phyloP scores from a whole-genome alignment of 495 filamentous ascomycete genomes.

The Podospora sp. region DNA sequence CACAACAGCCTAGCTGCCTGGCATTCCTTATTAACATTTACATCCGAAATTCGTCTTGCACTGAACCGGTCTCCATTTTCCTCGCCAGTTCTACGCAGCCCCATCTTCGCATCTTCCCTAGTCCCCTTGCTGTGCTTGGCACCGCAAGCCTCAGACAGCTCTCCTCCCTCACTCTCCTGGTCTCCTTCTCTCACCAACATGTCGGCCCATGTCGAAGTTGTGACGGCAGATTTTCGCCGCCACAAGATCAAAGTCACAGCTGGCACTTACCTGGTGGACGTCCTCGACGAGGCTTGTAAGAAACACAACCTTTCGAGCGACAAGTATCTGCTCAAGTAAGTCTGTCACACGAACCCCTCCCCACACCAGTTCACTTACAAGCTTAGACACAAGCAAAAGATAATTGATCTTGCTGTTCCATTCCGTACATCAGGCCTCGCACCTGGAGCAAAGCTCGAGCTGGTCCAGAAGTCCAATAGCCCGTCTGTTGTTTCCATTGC shows the following conservation, averaged over 20 bases:
- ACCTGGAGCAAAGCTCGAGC: slow-evolving; percentile 87
- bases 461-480: slow-evolving; percentile 80
- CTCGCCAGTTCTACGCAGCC: background rate
- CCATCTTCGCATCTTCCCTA: background rate
- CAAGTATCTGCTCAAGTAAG: slow-evolving; percentile 80
- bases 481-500: slow-evolving; percentile 83
- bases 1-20: slow-evolving; percentile 15
- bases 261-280: slow-evolving; percentile 74
- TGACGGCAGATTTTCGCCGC: slow-evolving; percentile 73
- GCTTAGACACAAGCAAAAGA: slow-evolving; percentile 74
- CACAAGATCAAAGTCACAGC: slow-evolving; percentile 83
- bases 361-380: slow-evolving; percentile 11
- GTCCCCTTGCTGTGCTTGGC: background rate
- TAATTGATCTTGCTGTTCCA: slow-evolving; percentile 78
- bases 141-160: background rate
- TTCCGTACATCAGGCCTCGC: slow-evolving; percentile 85
- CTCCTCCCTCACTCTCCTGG: background rate
- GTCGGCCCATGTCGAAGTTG: slow-evolving; percentile 87
- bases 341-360: background rate
- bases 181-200: slow-evolving; percentile 49
- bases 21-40: background rate
- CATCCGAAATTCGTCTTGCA: no score
- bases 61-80: background rate
- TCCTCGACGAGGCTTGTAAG: slow-evolving; percentile 81
- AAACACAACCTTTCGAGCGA: slow-evolving; percentile 73